A percentile compares a stretch with the other conserved stretches of the same genome.
These are phyloP conservation scores for Gonium pectorale DNA, from an alignment of 139 green algal genomes.

Conservation along the genomic window DNA sequence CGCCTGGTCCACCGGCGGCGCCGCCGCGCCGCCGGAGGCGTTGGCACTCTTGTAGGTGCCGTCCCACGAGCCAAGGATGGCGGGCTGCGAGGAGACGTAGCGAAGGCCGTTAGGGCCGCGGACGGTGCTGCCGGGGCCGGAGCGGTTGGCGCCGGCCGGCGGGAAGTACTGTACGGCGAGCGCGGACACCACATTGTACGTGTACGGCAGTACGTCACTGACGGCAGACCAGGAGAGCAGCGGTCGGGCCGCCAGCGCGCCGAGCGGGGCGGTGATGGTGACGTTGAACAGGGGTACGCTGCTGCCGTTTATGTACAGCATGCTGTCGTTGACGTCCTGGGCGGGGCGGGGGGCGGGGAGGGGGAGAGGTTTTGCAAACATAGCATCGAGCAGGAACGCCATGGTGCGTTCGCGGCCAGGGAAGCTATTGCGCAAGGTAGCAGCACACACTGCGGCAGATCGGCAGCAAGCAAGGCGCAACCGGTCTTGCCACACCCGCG, in stretches of 20 bases:
- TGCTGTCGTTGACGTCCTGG: no score
- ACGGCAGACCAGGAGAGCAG: constrained; percentile 32
- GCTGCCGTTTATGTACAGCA: no score
- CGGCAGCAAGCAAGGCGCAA: no score
- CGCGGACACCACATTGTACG: background rate
- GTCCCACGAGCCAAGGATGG: constrained; percentile 2
- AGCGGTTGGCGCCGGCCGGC: background rate
- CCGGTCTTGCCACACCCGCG: no score
- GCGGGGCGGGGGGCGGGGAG: background rate
- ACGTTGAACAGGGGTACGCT: no score
- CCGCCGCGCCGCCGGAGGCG: background rate
- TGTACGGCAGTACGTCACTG: background rate
- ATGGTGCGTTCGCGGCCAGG: no score
- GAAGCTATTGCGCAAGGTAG: no score
- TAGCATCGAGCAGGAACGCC: no score
- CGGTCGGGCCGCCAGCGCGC: constrained; percentile 4
- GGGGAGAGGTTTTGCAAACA: background rate
- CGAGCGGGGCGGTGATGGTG: background rate
- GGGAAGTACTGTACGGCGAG: constrained; percentile 23
- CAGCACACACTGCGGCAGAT: no score
- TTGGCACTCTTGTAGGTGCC: background rate
- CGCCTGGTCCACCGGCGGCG: background rate
- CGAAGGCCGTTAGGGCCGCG: background rate
- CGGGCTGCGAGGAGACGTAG: background rate
- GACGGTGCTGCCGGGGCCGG: background rate